Conservation (phyloP, 148 eudicot genomes). For the Bassia scoparia region DNA sequence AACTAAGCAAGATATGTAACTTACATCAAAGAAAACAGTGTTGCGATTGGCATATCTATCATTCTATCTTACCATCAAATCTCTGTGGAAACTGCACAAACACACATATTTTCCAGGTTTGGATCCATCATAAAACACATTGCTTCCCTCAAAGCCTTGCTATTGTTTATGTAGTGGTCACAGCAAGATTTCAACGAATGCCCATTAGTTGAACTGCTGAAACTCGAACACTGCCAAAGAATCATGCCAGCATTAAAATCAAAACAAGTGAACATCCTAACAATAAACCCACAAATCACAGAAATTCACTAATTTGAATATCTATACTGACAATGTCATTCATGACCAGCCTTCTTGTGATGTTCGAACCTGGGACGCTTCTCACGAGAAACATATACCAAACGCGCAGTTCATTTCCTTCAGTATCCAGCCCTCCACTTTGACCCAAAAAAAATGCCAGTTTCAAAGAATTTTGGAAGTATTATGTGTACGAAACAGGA, state of each 20-base stretch:
- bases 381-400: slow-evolving; percentile 92
- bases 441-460: slow-evolving; percentile 75
- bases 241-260: not conserved
- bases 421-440: slow-evolving; percentile 71
- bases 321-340: slow-evolving; percentile 69
- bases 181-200: slow-evolving; percentile 89
- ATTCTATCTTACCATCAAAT: slow-evolving; percentile 79
- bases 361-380: slow-evolving; percentile 87
- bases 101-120: slow-evolving; percentile 80
- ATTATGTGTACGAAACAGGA: not conserved
- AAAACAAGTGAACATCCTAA: not conserved
- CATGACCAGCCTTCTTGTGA: slow-evolving; percentile 95
- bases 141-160: slow-evolving; percentile 77
- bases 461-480: slow-evolving; percentile 5
- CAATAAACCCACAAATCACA: not conserved
- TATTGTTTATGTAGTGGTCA: slow-evolving; percentile 90
- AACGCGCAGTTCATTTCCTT: slow-evolving; percentile 70
- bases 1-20: slow-evolving; percentile 20
- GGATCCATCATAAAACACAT: slow-evolving; percentile 96
- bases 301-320: not conserved
- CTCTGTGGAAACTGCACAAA: slow-evolving; percentile 92
- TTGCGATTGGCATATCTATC: slow-evolving; percentile 93
- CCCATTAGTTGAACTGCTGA: slow-evolving; percentile 88
- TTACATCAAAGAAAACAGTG: slow-evolving; percentile 89
- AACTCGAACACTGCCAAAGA: slow-evolving; percentile 62